phyloP scores from a whole-genome alignment of 176 grass and related monocot species.

The Triticum urartu region DNA sequence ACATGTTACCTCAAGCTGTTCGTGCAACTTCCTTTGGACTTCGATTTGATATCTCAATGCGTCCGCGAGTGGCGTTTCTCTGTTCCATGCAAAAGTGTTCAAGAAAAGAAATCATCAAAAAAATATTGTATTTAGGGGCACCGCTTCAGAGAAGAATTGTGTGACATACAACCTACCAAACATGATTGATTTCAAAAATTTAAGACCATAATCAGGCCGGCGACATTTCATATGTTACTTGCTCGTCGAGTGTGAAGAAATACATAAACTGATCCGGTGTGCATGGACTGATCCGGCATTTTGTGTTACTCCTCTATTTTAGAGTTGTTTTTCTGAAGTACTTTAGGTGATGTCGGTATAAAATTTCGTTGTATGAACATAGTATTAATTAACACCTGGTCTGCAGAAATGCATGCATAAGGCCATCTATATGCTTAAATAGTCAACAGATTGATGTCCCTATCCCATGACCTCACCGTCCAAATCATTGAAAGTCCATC shows the following conservation, averaged over 20 bases:
- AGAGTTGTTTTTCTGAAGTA: background rate
- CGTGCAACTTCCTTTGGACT: constrained; percentile 75
- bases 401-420: background rate
- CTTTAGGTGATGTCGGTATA: background rate
- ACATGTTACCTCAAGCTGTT: constrained; percentile 68
- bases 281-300: background rate
- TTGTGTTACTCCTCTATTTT: background rate
- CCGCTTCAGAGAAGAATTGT: background rate
- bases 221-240: background rate
- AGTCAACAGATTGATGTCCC: constrained; percentile 5
- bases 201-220: too few relatives aligned
- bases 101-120: background rate
- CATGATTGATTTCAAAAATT: background rate
- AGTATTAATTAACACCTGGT: background rate
- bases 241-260: background rate
- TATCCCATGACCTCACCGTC: constrained; percentile 25
- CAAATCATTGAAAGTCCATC: constrained; percentile 18
- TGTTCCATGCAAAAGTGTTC: constrained; percentile 18
- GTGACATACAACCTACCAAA: background rate
- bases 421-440: background rate
- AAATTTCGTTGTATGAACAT: background rate
- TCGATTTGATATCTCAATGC: constrained; percentile 77
- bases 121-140: background rate
- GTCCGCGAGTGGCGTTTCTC: constrained; percentile 76
- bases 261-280: background rate